Percentiles rank a stretch among this genome's conserved stretches.
Evolutionary conservation across 768 basidiomycete genomes (phyloP).

Genomic region (Brasilioporus rufonigricans): DNA sequence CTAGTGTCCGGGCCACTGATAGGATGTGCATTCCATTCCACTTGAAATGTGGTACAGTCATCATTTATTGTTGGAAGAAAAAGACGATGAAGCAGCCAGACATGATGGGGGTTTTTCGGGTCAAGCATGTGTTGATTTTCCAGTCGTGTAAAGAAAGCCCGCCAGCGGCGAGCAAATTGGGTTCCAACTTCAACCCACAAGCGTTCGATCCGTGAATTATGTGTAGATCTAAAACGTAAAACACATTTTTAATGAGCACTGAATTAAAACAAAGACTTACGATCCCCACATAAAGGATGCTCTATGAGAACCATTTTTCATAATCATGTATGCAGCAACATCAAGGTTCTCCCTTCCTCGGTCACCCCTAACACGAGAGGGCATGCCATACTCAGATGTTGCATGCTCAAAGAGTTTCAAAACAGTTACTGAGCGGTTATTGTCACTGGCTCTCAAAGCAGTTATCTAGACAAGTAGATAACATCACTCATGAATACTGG

Average conservation of each 20-base stretch:
- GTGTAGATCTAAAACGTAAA: neutral
- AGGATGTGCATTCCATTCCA: neutral
- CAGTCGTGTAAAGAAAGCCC: constrained; percentile 39
- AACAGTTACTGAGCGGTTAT: neutral
- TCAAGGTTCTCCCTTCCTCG: neutral
- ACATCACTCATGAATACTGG: neutral
- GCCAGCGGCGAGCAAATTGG: constrained; percentile 41
- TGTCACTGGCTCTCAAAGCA: neutral
- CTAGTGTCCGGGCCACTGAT: too few relatives aligned
- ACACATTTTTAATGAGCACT: neutral
- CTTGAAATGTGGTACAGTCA: constrained; percentile 35
- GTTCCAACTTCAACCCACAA: constrained; percentile 44
- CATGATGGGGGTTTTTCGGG: constrained; percentile 28
- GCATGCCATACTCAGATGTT: neutral
- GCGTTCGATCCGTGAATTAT: constrained; percentile 23
- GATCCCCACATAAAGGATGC: neutral
- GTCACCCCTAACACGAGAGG: neutral
- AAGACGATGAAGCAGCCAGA: constrained; percentile 44
- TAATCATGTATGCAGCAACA: neutral
- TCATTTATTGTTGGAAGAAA: constrained; percentile 38
- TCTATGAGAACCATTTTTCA: neutral
- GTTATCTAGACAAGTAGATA: neutral
- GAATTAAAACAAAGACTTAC: neutral
- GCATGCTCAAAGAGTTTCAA: neutral
- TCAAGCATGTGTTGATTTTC: constrained; percentile 37